Conservation (phyloP, 116 monocot genomes). For the Dioscorea cayenensis region DNA sequence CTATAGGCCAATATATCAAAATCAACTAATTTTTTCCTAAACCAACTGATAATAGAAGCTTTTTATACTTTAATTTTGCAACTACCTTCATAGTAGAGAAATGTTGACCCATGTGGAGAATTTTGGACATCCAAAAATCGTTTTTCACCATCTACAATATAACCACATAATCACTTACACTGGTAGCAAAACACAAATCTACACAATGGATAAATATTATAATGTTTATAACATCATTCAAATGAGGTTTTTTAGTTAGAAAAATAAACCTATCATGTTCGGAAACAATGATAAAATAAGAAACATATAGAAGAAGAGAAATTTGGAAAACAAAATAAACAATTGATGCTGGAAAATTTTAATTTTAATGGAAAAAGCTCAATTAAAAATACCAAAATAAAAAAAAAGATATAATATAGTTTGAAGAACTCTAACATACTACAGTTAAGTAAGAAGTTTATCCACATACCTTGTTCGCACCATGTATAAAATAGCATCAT, state of each 20-base stretch:
- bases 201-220: slow-evolving; percentile 69
- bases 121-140: slow-evolving; percentile 59
- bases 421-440: neutral
- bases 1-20: too few relatives aligned
- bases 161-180: slow-evolving; percentile 85
- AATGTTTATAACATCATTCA: slow-evolving; percentile 69
- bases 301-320: neutral
- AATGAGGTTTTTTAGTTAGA: slow-evolving; percentile 64
- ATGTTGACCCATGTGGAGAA: slow-evolving; percentile 48
- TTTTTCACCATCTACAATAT: slow-evolving; percentile 63
- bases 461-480: slow-evolving; percentile 73
- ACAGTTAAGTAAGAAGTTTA: neutral
- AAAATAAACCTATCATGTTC: slow-evolving; percentile 62
- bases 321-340: too few relatives aligned
- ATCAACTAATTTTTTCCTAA: too few relatives aligned
- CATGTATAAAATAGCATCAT: slow-evolving; percentile 82
- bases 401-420: too few relatives aligned
- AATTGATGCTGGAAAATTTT: too few relatives aligned
- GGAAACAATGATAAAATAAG: neutral
- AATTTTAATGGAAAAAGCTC: too few relatives aligned
- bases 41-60: slow-evolving; percentile 39
- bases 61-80: slow-evolving; percentile 68
- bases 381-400: too few relatives aligned
- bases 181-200: slow-evolving; percentile 71
- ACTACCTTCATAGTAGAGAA: slow-evolving; percentile 92